Evolutionary conservation across 169 alveolate genomes (phyloP).

Genomic region (Plasmodium malariae): DNA sequence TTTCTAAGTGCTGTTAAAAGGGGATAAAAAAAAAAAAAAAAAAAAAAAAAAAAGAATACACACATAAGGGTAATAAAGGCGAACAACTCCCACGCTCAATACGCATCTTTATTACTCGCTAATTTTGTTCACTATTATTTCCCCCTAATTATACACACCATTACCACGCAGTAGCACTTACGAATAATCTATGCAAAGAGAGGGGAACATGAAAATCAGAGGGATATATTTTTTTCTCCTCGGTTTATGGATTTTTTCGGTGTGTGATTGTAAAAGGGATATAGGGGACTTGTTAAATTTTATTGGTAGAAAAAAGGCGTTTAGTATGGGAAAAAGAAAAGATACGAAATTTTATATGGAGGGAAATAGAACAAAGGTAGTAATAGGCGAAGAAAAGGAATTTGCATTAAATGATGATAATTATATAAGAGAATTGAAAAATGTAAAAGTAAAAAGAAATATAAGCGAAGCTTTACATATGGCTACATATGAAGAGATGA

Average conservation of each 20-base stretch:
- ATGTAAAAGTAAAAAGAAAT: constrained; percentile 85
- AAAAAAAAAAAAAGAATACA: too few relatives aligned
- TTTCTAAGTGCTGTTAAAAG: too few relatives aligned
- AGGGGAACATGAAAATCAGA: not conserved
- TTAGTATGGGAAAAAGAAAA: not conserved
- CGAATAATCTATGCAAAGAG: too few relatives aligned
- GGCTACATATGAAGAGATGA: constrained; percentile 94
- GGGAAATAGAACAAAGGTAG: not conserved
- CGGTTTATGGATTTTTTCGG: not conserved
- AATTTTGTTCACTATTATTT: too few relatives aligned
- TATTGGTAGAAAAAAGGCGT: not conserved
- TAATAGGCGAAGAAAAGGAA: not conserved
- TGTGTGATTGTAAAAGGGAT: not conserved
- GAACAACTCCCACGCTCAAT: too few relatives aligned
- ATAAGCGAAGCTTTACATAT: constrained; percentile 92
- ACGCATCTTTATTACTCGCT: too few relatives aligned
- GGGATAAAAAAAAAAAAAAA: too few relatives aligned
- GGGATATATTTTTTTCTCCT: not conserved
- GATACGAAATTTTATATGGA: not conserved
- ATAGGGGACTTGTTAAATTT: not conserved
- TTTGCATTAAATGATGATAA: constrained; percentile 58
- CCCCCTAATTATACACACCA: too few relatives aligned
- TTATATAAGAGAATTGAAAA: constrained; percentile 67
- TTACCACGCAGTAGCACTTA: too few relatives aligned
- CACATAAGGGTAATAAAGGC: too few relatives aligned